These are phyloP conservation scores for Apiospora hydei DNA, from an alignment of 2,329 filamentous ascomycete genomes.

Conservation along the genomic window DNA sequence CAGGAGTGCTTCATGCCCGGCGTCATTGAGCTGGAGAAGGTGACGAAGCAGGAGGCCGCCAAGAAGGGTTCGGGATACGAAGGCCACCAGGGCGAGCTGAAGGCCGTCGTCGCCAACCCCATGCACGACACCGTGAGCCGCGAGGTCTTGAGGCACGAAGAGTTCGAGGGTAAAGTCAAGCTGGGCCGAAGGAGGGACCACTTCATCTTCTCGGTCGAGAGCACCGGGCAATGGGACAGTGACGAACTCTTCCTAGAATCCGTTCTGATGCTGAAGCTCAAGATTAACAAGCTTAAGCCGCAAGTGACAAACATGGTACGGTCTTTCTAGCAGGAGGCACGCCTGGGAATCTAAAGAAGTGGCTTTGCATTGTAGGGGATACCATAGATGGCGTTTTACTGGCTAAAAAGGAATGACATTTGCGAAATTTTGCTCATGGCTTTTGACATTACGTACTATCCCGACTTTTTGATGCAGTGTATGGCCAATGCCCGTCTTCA, in stretches of 20 bases:
- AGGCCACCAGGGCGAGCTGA: conserved; percentile 78
- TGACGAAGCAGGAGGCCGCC: conserved; percentile 71
- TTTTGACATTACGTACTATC: background rate
- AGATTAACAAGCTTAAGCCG: conserved; percentile 77
- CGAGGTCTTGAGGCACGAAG: conserved; percentile 88
- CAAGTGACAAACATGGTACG: conserved; percentile 71
- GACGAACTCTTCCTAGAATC: conserved; percentile 93
- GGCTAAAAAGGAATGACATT: conserved; percentile 22
- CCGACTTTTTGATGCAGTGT: background rate
- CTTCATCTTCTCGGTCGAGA: conserved; percentile 97
- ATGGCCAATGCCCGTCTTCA: background rate
- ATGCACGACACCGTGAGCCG: conserved; percentile 96
- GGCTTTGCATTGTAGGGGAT: conserved; percentile 26
- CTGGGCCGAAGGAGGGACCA: conserved; percentile 90
- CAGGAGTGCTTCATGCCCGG: conserved; percentile 86
- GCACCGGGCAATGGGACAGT: conserved; percentile 92
- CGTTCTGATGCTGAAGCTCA: conserved; percentile 83
- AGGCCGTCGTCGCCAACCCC: conserved; percentile 85
- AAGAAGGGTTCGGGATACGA: conserved; percentile 70
- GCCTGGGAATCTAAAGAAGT: background rate
- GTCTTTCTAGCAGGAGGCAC: conserved; percentile 32
- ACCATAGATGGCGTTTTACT: conserved; percentile 25
- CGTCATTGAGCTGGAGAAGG: conserved; percentile 80
- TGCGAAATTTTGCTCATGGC: background rate
- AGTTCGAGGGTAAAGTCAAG: conserved; percentile 96